These are phyloP conservation scores for Neofusicoccum kwambonambiense DNA, from an alignment of 2,329 filamentous ascomycete species.

Conservation along the genomic window DNA sequence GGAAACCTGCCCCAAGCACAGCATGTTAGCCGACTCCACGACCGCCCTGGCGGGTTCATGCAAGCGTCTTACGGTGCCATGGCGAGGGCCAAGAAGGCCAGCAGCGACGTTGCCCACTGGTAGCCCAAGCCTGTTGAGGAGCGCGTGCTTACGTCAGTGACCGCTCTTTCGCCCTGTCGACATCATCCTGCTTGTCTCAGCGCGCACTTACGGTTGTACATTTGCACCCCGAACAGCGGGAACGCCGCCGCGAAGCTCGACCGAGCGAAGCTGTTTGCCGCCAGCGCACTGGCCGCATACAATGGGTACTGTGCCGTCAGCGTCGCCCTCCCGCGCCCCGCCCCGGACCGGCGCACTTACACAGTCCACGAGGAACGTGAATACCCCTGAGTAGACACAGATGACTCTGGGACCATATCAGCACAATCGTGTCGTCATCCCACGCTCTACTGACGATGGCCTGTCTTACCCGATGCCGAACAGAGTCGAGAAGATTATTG, in stretches of 20 bases:
- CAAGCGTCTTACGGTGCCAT: slow-evolving; percentile 45
- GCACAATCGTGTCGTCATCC: slow-evolving; percentile 14
- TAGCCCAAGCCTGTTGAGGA: slow-evolving; percentile 43
- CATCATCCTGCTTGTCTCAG: slow-evolving; percentile 21
- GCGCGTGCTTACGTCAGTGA: slow-evolving; percentile 39
- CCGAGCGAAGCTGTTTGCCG: slow-evolving; percentile 51
- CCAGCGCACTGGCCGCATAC: slow-evolving; percentile 51
- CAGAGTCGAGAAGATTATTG: slow-evolving; percentile 49
- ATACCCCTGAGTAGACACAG: slow-evolving; percentile 78
- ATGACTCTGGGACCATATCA: slow-evolving; percentile 57
- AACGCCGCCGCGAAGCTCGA: slow-evolving; percentile 50
- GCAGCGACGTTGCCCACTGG: slow-evolving; percentile 50
- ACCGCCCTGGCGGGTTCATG: slow-evolving; percentile 26
- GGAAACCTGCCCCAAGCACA: slow-evolving; percentile 36
- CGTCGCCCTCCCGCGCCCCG: slow-evolving; percentile 16
- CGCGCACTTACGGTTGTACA: slow-evolving; percentile 49
- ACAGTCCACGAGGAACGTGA: slow-evolving; percentile 77
- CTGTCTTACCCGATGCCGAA: slow-evolving; percentile 46
- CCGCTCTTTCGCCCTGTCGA: slow-evolving; percentile 39
- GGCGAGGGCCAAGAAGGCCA: slow-evolving; percentile 49
- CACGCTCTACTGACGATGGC: slow-evolving; percentile 6
- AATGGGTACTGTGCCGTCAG: slow-evolving; percentile 43
- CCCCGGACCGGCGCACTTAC: slow-evolving; percentile 36
- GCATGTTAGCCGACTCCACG: slow-evolving; percentile 32
- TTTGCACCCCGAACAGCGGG: slow-evolving; percentile 50